A percentile compares a stretch with the other conserved stretches of the same genome.
phyloP scores from a whole-genome alignment of 1,284 basidiomycete genomes.

The Schizopora paradoxa region DNA sequence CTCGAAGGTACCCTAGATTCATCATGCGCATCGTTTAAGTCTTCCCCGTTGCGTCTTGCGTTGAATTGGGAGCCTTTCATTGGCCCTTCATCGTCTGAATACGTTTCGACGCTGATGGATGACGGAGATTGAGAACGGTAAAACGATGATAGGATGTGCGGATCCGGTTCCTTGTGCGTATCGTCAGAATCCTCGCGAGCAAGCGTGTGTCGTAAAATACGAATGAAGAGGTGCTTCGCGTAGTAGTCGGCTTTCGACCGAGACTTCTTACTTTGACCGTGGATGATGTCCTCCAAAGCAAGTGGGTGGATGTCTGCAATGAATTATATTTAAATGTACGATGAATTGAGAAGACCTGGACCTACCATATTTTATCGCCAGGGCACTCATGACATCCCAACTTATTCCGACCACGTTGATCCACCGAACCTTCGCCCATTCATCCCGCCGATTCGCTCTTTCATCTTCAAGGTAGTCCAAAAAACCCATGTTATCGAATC shows the following conservation, averaged over 20 bases:
- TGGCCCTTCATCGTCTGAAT: conserved; percentile 24
- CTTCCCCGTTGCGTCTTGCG: too few relatives aligned
- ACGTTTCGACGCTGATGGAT: conserved; percentile 34
- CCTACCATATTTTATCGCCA: conserved; percentile 57
- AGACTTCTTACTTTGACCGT: conserved; percentile 38
- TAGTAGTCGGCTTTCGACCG: conserved; percentile 71
- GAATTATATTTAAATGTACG: background rate
- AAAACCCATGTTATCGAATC: conserved; percentile 53
- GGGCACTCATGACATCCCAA: conserved; percentile 64
- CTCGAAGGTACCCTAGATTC: too few relatives aligned
- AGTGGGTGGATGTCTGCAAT: conserved; percentile 59
- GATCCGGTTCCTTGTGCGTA: conserved; percentile 9
- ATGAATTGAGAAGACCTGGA: background rate
- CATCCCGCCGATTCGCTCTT: conserved; percentile 36
- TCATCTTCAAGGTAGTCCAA: conserved; percentile 42
- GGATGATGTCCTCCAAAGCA: conserved; percentile 63
- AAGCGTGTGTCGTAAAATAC: conserved; percentile 55
- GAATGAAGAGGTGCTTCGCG: conserved; percentile 59
- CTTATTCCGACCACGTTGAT: conserved; percentile 66
- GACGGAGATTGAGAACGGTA: conserved; percentile 42
- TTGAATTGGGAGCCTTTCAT: too few relatives aligned
- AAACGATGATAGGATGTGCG: conserved; percentile 25
- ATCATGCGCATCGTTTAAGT: too few relatives aligned
- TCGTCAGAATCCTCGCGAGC: conserved; percentile 29
- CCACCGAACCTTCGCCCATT: conserved; percentile 63